phyloP scores from a whole-genome alignment of 108 stramenopile species.

The Nannochloropsis gaditana region DNA sequence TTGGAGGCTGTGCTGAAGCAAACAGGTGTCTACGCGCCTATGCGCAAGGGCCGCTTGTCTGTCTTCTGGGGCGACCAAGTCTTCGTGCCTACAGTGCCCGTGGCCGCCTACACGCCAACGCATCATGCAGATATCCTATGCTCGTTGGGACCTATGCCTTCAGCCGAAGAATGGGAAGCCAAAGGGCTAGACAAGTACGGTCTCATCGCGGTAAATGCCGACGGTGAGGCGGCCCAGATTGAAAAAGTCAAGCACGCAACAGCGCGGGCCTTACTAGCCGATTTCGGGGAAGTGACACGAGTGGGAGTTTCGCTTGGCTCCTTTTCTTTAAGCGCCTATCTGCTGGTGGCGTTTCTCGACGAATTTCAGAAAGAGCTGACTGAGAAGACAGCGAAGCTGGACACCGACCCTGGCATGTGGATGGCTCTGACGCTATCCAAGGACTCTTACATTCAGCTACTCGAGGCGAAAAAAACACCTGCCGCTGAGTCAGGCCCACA shows the following conservation, averaged over 20 bases:
- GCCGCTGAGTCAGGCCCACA: slow-evolving; percentile 51
- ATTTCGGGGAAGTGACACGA: slow-evolving; percentile 72
- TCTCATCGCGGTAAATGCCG: slow-evolving; percentile 79
- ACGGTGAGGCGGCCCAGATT: slow-evolving; percentile 89
- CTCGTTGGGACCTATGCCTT: slow-evolving; percentile 79
- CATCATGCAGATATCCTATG: slow-evolving; percentile 96
- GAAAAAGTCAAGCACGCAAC: slow-evolving; percentile 97
- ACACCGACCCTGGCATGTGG: slow-evolving; percentile 96
- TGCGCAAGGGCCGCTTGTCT: slow-evolving; percentile 79
- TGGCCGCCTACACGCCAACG: slow-evolving; percentile 61
- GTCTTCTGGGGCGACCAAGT: slow-evolving; percentile 98
- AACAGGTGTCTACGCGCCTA: slow-evolving; percentile 89
- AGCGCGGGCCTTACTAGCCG: slow-evolving; percentile 76
- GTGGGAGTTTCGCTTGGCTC: slow-evolving; percentile 89
- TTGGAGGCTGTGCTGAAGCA: slow-evolving; percentile 94
- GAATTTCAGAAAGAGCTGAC: slow-evolving; percentile 75
- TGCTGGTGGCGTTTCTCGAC: slow-evolving; percentile 69
- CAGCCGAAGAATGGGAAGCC: slow-evolving; percentile 76
- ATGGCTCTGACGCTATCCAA: slow-evolving; percentile 84
- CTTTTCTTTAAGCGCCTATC: slow-evolving; percentile 77
- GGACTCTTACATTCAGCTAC: slow-evolving; percentile 58
- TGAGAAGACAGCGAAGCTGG: slow-evolving; percentile 76
- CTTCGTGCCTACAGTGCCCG: slow-evolving; percentile 25
- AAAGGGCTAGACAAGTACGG: slow-evolving; percentile 95
- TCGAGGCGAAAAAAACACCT: background rate